Conservation (phyloP, 352 stramenopile genomes). For the Lagenidium giganteum region DNA sequence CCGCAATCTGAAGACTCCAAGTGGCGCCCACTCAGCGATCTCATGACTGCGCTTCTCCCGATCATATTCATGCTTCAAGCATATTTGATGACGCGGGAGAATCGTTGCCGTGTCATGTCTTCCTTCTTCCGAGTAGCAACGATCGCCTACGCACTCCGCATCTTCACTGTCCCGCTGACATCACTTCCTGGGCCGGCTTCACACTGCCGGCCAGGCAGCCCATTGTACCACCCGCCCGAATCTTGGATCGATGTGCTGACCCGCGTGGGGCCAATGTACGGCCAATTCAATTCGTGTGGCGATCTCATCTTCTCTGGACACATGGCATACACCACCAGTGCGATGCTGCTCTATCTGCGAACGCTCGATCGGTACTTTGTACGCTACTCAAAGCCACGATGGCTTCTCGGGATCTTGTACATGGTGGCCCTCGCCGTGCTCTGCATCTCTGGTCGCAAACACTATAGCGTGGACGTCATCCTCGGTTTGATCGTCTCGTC, state of each 20-base stretch:
- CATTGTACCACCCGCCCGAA: constrained; percentile 26
- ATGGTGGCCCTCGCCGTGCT: constrained; percentile 23
- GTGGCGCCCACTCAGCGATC: constrained; percentile 32
- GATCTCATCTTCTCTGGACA: constrained; percentile 47
- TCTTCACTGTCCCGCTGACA: constrained; percentile 31
- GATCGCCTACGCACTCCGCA: constrained; percentile 34
- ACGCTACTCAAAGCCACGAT: constrained; percentile 18
- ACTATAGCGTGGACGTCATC: constrained; percentile 39
- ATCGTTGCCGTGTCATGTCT: constrained; percentile 22
- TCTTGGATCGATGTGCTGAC: constrained; percentile 41
- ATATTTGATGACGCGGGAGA: constrained; percentile 22
- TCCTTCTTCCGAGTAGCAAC: constrained; percentile 40
- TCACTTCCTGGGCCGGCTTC: constrained; percentile 36
- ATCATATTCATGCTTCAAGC: constrained; percentile 24
- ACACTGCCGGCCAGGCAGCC: constrained; percentile 23
- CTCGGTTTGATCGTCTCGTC: constrained; percentile 30
- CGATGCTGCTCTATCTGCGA: constrained; percentile 33
- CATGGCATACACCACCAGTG: constrained; percentile 37
- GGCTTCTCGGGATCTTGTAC: constrained; percentile 22
- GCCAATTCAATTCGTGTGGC: constrained; percentile 34
- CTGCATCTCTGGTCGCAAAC: constrained; percentile 29
- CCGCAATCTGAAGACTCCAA: constrained; percentile 20
- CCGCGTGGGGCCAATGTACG: constrained; percentile 29
- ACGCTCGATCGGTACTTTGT: constrained; percentile 24
- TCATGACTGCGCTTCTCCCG: constrained; percentile 29